A percentile compares a stretch with the other conserved stretches of the same genome.
Evolutionary conservation across 768 basidiomycete genomes (phyloP).

Genomic region (Tylopilus subfusipes): DNA sequence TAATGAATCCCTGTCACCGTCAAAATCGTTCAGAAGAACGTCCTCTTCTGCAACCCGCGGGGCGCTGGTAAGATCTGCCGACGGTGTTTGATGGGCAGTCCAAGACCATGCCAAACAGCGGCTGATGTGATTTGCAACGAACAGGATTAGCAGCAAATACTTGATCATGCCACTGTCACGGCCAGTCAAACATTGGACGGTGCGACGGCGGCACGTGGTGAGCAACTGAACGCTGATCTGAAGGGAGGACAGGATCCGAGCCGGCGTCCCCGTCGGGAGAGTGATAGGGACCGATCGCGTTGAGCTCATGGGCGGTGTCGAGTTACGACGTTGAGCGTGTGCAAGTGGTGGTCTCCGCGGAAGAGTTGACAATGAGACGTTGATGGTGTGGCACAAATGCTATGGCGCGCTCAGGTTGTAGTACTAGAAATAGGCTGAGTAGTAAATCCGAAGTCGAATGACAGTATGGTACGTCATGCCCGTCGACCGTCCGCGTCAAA

Average conservation of each 20-base stretch:
- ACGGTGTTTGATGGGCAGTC: slow-evolving; percentile 25
- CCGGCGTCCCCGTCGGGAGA: background rate
- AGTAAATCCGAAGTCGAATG: background rate
- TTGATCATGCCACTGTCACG: slow-evolving; percentile 6
- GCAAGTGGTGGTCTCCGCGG: background rate
- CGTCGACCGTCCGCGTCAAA: background rate
- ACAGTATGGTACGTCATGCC: background rate
- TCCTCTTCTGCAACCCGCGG: slow-evolving; percentile 4
- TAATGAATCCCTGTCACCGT: slow-evolving; percentile 20
- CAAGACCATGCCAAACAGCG: slow-evolving; percentile 28
- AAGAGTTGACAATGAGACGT: slow-evolving; percentile 5
- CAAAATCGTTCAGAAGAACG: slow-evolving; percentile 14
- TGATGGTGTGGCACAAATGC: background rate
- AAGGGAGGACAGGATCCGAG: background rate
- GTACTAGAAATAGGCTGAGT: background rate
- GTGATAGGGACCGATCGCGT: background rate
- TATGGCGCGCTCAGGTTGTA: background rate
- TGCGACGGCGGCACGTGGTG: background rate
- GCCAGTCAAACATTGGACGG: background rate
- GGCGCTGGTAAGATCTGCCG: slow-evolving; percentile 9
- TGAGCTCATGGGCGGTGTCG: background rate
- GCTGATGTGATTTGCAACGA: slow-evolving; percentile 10
- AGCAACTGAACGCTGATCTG: background rate
- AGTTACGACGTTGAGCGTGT: background rate
- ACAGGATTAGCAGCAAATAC: slow-evolving; percentile 7